phyloP scores from a whole-genome alignment of 306 rosid genomes.

The Carpinus viminea region DNA sequence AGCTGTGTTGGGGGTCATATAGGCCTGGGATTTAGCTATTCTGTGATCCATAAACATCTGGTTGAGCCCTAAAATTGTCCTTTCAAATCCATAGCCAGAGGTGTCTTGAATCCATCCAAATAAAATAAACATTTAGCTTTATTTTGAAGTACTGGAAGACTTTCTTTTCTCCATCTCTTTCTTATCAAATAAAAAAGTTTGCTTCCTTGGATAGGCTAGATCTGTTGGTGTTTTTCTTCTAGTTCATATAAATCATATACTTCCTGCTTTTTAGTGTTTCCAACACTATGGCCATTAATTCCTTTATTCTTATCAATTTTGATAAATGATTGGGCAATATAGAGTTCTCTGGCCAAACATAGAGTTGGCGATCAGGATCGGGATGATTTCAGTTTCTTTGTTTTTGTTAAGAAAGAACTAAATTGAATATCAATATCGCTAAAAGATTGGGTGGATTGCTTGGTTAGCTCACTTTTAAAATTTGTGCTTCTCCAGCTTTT shows the following conservation, averaged over 20 bases:
- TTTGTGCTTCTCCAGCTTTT: too few species aligned
- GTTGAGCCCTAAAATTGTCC: background rate
- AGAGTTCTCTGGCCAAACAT: background rate
- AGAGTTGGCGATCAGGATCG: background rate
- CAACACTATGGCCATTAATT: too few species aligned
- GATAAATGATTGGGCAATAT: background rate
- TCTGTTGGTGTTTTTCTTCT: background rate
- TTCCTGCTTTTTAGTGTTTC: too few species aligned
- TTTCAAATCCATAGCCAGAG: background rate
- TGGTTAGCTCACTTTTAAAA: too few species aligned
- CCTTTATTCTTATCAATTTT: too few species aligned
- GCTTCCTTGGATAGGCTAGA: background rate
- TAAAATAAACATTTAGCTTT: background rate
- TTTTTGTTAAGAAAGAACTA: background rate
- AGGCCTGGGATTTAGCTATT: background rate
- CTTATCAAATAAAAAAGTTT: background rate
- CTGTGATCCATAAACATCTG: background rate
- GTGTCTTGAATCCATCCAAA: background rate
- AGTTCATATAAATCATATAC: background rate
- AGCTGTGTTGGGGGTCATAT: background rate
- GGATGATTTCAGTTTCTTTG: background rate
- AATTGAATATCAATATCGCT: too few species aligned
- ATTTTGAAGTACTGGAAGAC: background rate
- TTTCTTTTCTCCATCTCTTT: background rate
- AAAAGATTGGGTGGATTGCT: too few species aligned